Evolutionary conservation across 345 rosid genomes (phyloP), one percentile per base, ranked within the genome.

Genomic region (Sonneratia caseolaris): DNA sequence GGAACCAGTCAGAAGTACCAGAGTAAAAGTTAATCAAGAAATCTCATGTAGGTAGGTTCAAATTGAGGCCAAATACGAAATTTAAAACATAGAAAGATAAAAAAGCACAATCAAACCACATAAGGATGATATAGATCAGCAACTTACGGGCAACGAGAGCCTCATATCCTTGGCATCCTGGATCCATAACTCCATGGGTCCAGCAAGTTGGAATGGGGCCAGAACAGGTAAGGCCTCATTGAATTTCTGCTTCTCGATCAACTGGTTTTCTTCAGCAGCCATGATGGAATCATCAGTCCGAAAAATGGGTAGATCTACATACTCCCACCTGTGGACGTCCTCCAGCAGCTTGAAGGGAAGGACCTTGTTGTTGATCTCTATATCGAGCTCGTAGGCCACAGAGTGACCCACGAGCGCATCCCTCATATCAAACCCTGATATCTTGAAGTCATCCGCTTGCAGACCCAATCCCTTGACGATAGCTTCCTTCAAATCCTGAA

Each of bases 161-260:
- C 98, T 88, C 88, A 94, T 87, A 77, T 94, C 82, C 70, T 86
- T 79, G 35, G 97, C 99, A 74, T 95, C 97, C 76, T 89, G 97
- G 73, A 95, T 88, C 99, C 97, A 95, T 66, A 95, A 73, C 80
- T 92, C 97, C 93, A 95, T 89, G 4, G 98, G 98, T 24, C 97
- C 98, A 64, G 96, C 93, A 70, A 94, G 87, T 84, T 91, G 98
- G 70, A 94, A 94, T 12, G 97, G 97, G 70, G 93, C 91, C 69
- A 94, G 77, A 75, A 89, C 91, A 55, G 95, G 96, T 68, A 86
- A 73, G 8, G 70, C 83, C 24, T 81, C 56, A 49, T 72, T 87
- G 68, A 70, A 56, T 42, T 77, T 81, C 36, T 57, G 51, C 71
- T 73, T 71, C 78, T 86, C 86, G 57, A 85, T 83, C 73, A 95